Evolutionary conservation across 2,329 filamentous ascomycete genomes (phyloP).

Genomic region (Fusarium duplospermum): DNA sequence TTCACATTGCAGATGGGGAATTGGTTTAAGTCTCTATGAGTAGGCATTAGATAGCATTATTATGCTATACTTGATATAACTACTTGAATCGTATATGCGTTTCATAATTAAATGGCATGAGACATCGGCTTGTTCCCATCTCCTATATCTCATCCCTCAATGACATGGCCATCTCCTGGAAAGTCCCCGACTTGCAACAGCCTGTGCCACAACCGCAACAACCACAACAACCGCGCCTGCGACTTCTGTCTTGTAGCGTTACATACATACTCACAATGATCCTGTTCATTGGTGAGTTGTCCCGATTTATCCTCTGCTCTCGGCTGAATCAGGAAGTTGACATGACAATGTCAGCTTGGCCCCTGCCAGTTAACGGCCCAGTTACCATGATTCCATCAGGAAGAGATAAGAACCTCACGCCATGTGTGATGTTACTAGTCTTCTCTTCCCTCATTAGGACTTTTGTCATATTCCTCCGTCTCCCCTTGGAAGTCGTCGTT

Average conservation of each 20-base stretch:
- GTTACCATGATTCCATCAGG: not conserved
- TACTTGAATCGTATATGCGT: not conserved
- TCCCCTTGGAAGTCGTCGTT: not conserved
- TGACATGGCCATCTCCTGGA: not conserved
- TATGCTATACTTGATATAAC: not conserved
- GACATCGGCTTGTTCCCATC: not conserved
- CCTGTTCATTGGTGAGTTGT: not conserved
- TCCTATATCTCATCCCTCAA: not conserved
- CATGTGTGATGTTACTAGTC: not conserved
- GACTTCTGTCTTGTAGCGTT: not conserved
- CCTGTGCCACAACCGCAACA: not conserved
- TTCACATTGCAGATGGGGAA: constrained; percentile 30
- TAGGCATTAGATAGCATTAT: not conserved
- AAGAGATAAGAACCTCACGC: not conserved
- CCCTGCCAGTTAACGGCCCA: constrained; percentile 8
- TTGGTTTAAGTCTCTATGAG: constrained; percentile 9
- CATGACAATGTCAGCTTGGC: not conserved
- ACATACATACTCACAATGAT: not conserved
- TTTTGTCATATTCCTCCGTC: not conserved
- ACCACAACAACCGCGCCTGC: not conserved
- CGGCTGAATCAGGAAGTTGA: not conserved
- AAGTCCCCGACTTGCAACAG: not conserved
- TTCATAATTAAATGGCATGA: not conserved
- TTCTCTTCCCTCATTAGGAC: not conserved
- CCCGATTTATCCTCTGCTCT: constrained; percentile 3